Base-by-base conservation (phyloP, 345 rosid species). In the Rhizophora apiculata region DNA sequence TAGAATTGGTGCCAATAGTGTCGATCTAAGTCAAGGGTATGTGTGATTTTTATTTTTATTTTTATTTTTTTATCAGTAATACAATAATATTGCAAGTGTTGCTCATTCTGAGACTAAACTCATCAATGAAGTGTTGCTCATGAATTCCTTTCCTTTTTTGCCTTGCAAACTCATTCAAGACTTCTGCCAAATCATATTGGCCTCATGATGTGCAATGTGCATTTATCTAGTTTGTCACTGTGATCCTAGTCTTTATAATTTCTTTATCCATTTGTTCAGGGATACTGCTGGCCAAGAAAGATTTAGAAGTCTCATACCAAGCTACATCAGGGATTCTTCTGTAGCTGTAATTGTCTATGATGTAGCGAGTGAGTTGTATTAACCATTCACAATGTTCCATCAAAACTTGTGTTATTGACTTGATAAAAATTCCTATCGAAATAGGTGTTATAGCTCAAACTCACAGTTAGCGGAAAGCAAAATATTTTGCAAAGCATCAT, bases 221-320 rank as follows among this genome's bases (percentile, higher is more conserved):
- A 30, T 46, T 31, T 24, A 49, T 60, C 67, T 55, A 36, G 24
- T 54, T 24, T 63, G 62, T 73, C 51, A 2, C 26, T 74, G 61
- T 34, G 30, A 18, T 27, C 34, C 46, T 21, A 34, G 54, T 56
- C 22, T 56, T 55, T 59, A 18, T 62, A 39, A 32, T 22, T 49
- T 63, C 49, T 34, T 67, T 6, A 68, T 63, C 18, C 76, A 46
- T 71, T 54, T 53, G 8, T 48, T 51, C 78, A 93, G 96, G 98
- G 98, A 93, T 75, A 93, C 98, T 61, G 98, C 98, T 0, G 98
- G 98, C 49, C 96, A 93, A 71, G 98, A 93, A 88, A 89, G 98
- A 64, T 93, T 93, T 64, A 76, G 98, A 75, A 93, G 98, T 84
- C 89, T 90, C 32, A 93, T 93, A 68, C 98, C 98, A 15, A 93